Percentiles rank a stretch among this genome's conserved stretches.
Evolutionary conservation across 768 basidiomycete species (phyloP).

Genomic region (Chiua virens): DNA sequence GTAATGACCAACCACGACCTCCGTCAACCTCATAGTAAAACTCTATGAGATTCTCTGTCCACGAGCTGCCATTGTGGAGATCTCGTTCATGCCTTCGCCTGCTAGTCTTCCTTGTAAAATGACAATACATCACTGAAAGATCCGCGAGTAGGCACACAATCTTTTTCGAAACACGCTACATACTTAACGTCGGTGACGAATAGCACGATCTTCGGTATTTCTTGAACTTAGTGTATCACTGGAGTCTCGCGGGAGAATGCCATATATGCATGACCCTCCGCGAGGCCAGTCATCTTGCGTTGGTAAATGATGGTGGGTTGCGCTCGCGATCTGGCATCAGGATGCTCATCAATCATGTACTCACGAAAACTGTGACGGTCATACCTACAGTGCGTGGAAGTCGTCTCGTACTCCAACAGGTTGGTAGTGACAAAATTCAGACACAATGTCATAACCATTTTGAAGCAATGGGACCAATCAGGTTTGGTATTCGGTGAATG

Average conservation of each 20-base stretch:
- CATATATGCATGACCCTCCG: constrained; percentile 33
- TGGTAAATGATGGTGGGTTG: constrained; percentile 16
- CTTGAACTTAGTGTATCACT: constrained; percentile 30
- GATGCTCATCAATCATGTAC: too few relatives aligned
- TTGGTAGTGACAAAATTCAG: too few relatives aligned
- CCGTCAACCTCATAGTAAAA: constrained; percentile 20
- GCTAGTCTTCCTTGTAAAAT: constrained; percentile 38
- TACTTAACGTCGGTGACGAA: constrained; percentile 35
- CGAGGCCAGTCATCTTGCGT: constrained; percentile 27
- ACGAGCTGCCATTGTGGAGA: constrained; percentile 29
- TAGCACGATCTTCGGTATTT: constrained; percentile 27
- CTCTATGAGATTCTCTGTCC: constrained; percentile 22
- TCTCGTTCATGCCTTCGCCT: constrained; percentile 31
- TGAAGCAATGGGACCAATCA: too few relatives aligned
- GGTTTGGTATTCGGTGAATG: too few relatives aligned
- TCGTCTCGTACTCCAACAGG: too few relatives aligned
- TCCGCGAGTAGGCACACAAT: not conserved
- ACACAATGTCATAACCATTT: too few relatives aligned
- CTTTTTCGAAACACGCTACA: constrained; percentile 5
- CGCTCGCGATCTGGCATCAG: constrained; percentile 2
- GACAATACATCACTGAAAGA: constrained; percentile 35
- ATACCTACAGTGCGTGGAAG: too few relatives aligned
- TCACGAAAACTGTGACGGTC: too few relatives aligned
- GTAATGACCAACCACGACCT: constrained; percentile 20
- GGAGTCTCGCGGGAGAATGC: constrained; percentile 34